Conservation (phyloP, 345 rosid species). For the Pugionium dolabratum region DNA sequence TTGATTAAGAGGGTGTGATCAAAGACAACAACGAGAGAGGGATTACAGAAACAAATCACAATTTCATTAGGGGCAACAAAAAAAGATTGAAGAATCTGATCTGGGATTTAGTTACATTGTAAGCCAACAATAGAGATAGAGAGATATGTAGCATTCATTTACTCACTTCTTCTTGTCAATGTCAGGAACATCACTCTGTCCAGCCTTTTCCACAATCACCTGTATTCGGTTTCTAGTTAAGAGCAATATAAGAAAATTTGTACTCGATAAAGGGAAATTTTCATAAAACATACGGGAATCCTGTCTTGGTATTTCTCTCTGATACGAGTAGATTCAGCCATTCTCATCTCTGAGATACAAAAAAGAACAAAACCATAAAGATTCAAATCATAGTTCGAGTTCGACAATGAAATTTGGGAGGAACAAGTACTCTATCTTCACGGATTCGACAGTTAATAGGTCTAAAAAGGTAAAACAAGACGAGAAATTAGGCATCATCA, state of each 20-base stretch:
- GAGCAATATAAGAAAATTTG: neutral
- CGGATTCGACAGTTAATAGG: neutral
- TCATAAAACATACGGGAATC: constrained; percentile 30
- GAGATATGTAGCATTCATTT: constrained; percentile 39
- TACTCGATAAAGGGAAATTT: neutral
- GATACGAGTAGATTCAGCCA: constrained; percentile 43
- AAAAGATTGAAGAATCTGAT: neutral
- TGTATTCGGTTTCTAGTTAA: constrained; percentile 29
- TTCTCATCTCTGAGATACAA: constrained; percentile 35
- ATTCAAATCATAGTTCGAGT: constrained; percentile 5
- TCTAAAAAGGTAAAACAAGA: neutral
- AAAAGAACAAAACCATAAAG: constrained; percentile 16
- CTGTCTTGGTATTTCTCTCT: constrained; percentile 35
- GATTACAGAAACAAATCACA: neutral
- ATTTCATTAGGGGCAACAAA: neutral
- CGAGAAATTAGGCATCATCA: neutral
- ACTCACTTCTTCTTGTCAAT: constrained; percentile 87
- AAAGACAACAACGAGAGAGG: neutral
- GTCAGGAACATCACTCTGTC: constrained; percentile 74
- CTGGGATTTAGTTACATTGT: neutral
- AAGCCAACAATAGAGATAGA: constrained; percentile 10
- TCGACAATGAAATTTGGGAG: no score
- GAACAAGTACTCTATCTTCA: no score
- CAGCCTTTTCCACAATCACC: constrained; percentile 88
- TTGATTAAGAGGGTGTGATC: neutral